These are phyloP conservation scores for Barnettozyma wickerhamii DNA, from an alignment of 805 yeast genomes.

Conservation along the genomic window DNA sequence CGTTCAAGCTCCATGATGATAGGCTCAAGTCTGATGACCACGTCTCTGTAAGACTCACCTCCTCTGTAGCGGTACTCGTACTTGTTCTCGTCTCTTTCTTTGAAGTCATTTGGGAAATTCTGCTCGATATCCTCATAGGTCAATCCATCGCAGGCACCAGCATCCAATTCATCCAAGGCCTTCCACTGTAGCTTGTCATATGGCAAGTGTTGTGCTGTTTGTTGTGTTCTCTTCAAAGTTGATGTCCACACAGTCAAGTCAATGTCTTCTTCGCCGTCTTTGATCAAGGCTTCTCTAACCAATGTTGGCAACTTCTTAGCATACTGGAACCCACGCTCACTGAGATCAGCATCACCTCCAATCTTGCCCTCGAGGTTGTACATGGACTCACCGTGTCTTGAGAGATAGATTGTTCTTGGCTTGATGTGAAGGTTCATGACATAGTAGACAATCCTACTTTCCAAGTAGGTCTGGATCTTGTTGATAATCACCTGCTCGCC, in stretches of 20 bases:
- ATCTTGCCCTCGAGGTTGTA: constrained; percentile 91
- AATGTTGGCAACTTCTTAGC: constrained; percentile 77
- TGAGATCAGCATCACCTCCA: constrained; percentile 89
- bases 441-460: constrained; percentile 89
- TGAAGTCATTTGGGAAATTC: constrained; percentile 88
- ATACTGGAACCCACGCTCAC: constrained; percentile 80
- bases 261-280: constrained; percentile 47
- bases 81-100: constrained; percentile 92
- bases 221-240: constrained; percentile 85
- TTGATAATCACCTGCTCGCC: constrained; percentile 87
- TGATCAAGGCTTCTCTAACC: constrained; percentile 45
- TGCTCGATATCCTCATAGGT: constrained; percentile 90
- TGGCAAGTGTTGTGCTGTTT: constrained; percentile 80
- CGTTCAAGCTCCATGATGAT: constrained; percentile 98
- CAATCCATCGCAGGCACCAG: constrained; percentile 96
- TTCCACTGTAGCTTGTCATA: constrained; percentile 90
- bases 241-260: constrained; percentile 94
- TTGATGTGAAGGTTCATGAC: constrained; percentile 93
- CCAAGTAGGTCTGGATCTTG: constrained; percentile 80
- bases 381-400: constrained; percentile 93
- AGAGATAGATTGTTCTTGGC: constrained; percentile 88
- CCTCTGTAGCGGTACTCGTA: constrained; percentile 95
- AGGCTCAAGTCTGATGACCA: constrained; percentile 91
- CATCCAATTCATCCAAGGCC: constrained; percentile 94
- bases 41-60: constrained; percentile 95